phyloP scores from a whole-genome alignment of 495 filamentous ascomycete species.

The Recurvomyces mirabilis region DNA sequence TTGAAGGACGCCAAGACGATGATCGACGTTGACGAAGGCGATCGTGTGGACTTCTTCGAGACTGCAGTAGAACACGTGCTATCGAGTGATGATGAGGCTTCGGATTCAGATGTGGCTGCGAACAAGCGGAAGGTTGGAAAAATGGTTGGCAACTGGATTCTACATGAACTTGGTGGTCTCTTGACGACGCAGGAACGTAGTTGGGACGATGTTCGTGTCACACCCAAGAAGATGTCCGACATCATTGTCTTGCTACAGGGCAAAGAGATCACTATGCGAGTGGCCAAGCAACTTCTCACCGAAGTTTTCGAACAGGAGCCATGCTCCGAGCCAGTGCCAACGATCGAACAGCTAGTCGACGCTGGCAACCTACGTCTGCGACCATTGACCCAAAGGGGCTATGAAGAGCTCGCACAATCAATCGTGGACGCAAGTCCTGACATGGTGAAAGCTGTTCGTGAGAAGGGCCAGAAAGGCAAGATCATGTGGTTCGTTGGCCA shows the following conservation, averaged over 20 bases:
- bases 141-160: slow-evolving; percentile 35
- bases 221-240: slow-evolving; percentile 48
- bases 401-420: slow-evolving; percentile 42
- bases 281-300: slow-evolving; percentile 61
- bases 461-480: slow-evolving; percentile 58
- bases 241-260: slow-evolving; percentile 53
- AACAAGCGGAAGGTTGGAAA: slow-evolving; percentile 11
- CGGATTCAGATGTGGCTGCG: slow-evolving; percentile 27
- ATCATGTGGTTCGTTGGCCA: slow-evolving; percentile 79
- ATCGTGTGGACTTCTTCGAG: slow-evolving; percentile 71
- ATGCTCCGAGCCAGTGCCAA: slow-evolving; percentile 28
- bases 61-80: too few species aligned
- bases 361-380: slow-evolving; percentile 53
- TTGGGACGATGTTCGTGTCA: slow-evolving; percentile 48
- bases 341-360: slow-evolving; percentile 50
- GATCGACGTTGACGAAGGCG: slow-evolving; percentile 64
- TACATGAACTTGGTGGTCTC: slow-evolving; percentile 81
- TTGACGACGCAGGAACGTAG: slow-evolving; percentile 40
- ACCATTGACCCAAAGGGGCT: slow-evolving; percentile 49
- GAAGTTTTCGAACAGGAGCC: slow-evolving; percentile 39
- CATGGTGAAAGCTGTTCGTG: slow-evolving; percentile 56
- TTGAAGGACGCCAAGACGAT: slow-evolving; percentile 83
- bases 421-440: slow-evolving; percentile 44
- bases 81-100: slow-evolving; percentile 43
- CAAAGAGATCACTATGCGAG: slow-evolving; percentile 54